Conservation (phyloP, 495 filamentous ascomycete species). For the Penicillium salamii region DNA sequence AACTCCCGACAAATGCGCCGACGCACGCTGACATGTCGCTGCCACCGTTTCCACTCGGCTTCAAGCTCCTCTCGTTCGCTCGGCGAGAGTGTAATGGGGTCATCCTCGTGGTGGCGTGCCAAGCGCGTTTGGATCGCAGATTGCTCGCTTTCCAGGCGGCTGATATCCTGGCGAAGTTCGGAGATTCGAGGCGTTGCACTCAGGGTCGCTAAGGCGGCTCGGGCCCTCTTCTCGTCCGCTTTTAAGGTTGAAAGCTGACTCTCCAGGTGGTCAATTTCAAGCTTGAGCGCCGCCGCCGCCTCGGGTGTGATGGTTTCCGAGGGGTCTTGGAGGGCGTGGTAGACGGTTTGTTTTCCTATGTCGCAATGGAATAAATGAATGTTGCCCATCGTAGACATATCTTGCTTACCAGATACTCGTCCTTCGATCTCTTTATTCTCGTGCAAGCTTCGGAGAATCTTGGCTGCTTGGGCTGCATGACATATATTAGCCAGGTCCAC, state of each 20-base stretch:
- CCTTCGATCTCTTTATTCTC: slow-evolving; percentile 57
- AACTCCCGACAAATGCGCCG: slow-evolving; percentile 52
- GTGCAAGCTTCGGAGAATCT: slow-evolving; percentile 61
- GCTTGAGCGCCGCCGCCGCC: slow-evolving; percentile 43
- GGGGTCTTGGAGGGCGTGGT: slow-evolving; percentile 56
- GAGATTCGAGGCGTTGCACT: slow-evolving; percentile 49
- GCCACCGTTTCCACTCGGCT: slow-evolving; percentile 52
- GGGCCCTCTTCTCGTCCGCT: slow-evolving; percentile 49
- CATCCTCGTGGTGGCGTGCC: slow-evolving; percentile 25
- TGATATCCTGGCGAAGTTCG: slow-evolving; percentile 47
- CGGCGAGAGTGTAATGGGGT: slow-evolving; percentile 35
- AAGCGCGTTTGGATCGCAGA: slow-evolving; percentile 39
- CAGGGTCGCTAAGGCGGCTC: slow-evolving; percentile 45
- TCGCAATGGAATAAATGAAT: background rate
- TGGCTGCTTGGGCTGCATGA: slow-evolving; percentile 53
- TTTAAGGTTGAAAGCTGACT: slow-evolving; percentile 47
- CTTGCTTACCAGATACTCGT: slow-evolving; percentile 48
- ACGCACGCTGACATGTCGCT: slow-evolving; percentile 39
- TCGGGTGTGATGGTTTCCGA: slow-evolving; percentile 44
- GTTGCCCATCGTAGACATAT: slow-evolving; percentile 1
- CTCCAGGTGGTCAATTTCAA: slow-evolving; percentile 49
- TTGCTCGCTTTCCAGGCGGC: slow-evolving; percentile 45
- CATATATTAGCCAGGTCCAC: slow-evolving; percentile 5
- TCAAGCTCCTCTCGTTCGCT: slow-evolving; percentile 49
- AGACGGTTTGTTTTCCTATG: slow-evolving; percentile 62